Conservation (phyloP, 2,329 filamentous ascomycete species). For the Myriangium duriaei region DNA sequence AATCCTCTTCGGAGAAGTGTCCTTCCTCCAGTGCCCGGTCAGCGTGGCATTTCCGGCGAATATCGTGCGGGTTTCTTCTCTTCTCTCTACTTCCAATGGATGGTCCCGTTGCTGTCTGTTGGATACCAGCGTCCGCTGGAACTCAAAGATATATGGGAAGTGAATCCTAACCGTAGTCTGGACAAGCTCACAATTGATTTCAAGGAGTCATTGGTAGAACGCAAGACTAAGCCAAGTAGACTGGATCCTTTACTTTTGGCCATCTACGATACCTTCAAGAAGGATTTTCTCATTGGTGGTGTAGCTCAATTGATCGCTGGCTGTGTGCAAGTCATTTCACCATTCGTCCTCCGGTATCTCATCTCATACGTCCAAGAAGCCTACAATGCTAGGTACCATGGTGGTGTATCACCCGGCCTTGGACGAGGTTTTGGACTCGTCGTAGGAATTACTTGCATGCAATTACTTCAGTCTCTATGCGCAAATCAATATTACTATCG, state of each 20-base stretch:
- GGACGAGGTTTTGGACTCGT: constrained; percentile 69
- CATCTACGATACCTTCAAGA: constrained; percentile 72
- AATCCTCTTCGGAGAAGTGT: no score
- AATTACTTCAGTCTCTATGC: constrained; percentile 65
- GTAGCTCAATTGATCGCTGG: constrained; percentile 60
- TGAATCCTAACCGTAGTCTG: constrained; percentile 71
- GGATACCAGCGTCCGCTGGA: constrained; percentile 80
- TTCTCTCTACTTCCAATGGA: constrained; percentile 74
- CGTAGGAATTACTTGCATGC: constrained; percentile 74
- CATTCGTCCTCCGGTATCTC: constrained; percentile 73
- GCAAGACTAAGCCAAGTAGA: constrained; percentile 55
- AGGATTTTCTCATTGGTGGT: constrained; percentile 78
- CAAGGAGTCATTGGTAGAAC: constrained; percentile 44
- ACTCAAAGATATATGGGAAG: constrained; percentile 72
- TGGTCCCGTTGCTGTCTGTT: constrained; percentile 71
- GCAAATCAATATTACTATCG: constrained; percentile 88
- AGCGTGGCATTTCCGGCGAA: constrained; percentile 51
- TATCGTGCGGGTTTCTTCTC: constrained; percentile 63
- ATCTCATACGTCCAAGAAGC: constrained; percentile 76
- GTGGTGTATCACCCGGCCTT: constrained; percentile 50
- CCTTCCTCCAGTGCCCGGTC: constrained; percentile 43
- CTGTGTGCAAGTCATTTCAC: constrained; percentile 63
- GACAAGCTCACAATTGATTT: constrained; percentile 56
- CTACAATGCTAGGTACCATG: constrained; percentile 49
- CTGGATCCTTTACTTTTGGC: constrained; percentile 68